Percentiles rank a stretch among this genome's conserved stretches.
Evolutionary conservation across 2,329 filamentous ascomycete genomes (phyloP).

Genomic region (Pseudocercospora cruenta): DNA sequence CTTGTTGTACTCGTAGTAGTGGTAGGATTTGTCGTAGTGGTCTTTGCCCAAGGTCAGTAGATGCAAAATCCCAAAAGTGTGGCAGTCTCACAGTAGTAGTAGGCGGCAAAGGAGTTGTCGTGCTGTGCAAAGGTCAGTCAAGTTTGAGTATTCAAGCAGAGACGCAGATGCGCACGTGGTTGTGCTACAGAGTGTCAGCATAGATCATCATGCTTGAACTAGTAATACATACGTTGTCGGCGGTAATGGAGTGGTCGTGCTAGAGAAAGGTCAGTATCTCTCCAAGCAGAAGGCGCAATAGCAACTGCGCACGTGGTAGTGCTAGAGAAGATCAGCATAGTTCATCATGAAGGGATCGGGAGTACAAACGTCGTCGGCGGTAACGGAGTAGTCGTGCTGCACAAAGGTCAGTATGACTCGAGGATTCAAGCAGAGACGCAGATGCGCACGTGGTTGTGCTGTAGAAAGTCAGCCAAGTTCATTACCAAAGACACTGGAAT

Average conservation of each 20-base stretch:
- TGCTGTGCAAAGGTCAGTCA: neutral
- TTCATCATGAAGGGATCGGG: neutral
- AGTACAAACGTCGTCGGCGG: neutral
- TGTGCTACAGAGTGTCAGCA: neutral
- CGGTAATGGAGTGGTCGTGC: neutral
- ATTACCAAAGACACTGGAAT: neutral
- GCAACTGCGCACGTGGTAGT: neutral
- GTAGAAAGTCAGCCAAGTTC: neutral
- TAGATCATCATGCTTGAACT: neutral
- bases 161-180: neutral
- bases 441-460: neutral
- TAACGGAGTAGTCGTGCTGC: neutral
- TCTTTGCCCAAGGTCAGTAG: neutral
- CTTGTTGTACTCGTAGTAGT: neutral
- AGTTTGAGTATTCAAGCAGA: neutral
- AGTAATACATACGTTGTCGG: neutral
- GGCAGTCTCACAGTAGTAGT: neutral
- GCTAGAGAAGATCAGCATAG: neutral
- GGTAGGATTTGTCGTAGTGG: neutral
- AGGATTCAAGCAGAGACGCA: neutral
- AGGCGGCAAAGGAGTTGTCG: neutral
- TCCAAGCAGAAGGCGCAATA: no score
- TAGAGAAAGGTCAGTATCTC: neutral
- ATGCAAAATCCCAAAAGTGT: neutral
- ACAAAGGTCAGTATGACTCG: neutral